Percentiles rank a stretch among this genome's conserved stretches.
Evolutionary conservation across 2,329 filamentous ascomycete species (phyloP).

Genomic region (Penicillium sp.): DNA sequence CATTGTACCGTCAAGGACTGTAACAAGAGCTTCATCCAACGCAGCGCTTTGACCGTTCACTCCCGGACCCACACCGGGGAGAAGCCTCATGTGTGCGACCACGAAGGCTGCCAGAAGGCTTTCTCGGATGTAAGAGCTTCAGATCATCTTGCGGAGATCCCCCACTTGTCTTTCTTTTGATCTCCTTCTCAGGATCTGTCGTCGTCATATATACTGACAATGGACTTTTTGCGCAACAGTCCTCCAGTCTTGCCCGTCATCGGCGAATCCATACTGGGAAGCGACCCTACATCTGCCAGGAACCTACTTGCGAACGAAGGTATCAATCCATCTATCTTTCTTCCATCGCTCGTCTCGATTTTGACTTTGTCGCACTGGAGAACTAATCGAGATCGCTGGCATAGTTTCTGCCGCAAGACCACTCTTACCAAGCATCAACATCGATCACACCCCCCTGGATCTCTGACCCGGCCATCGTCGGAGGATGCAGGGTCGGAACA

Average conservation of each 20-base stretch:
- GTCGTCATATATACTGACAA: not conserved
- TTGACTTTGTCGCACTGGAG: not conserved
- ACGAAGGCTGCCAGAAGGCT: conserved; percentile 39
- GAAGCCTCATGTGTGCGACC: conserved; percentile 41
- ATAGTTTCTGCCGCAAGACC: conserved; percentile 38
- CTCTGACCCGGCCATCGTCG: conserved; percentile 30
- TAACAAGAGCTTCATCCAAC: conserved; percentile 45
- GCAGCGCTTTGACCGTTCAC: conserved; percentile 44
- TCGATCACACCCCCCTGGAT: conserved; percentile 33
- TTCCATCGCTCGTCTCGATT: not conserved
- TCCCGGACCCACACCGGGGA: conserved; percentile 41
- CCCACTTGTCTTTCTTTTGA: not conserved
- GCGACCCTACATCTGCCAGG: conserved; percentile 37
- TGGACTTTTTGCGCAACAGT: conserved; percentile 16
- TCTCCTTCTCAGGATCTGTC: too few species aligned
- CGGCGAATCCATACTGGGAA: conserved; percentile 38
- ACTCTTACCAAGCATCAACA: conserved; percentile 39
- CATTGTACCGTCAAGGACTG: conserved; percentile 41
- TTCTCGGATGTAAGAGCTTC: conserved; percentile 38
- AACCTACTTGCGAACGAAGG: conserved; percentile 37
- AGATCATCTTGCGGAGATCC: not conserved
- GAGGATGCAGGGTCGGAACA: conserved; percentile 35
- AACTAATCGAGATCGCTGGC: not conserved
- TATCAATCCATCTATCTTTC: conserved; percentile 14
- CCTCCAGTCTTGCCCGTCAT: conserved; percentile 38